These are phyloP conservation scores for apple (Malus domestica) DNA, from an alignment of 306 rosid species.

Conservation along the genomic window ASM211411v1 NC_041790.1:102001-102500, in stretches of 20 bases:
- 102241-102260: not conserved
- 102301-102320: not conserved
- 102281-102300: not conserved
- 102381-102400: too few species aligned
- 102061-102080: not conserved
- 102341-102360: too few species aligned
- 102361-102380: too few species aligned
- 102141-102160: not conserved
- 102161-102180: not conserved
- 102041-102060: not conserved
- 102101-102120: not conserved
- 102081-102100: not conserved
- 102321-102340: too few species aligned
- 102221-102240: not conserved
- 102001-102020: conserved; percentile 87
- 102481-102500: too few species aligned
- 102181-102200: not conserved
- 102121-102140: not conserved
- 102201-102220: not conserved
- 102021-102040: conserved; percentile 34
- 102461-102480: too few species aligned
- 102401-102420: too few species aligned
- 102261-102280: not conserved
- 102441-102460: too few species aligned
- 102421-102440: too few species aligned